Evolutionary conservation across 192 early-diverging fungal species (phyloP).

Genomic region (Thoreauomyces humboldtii): DNA sequence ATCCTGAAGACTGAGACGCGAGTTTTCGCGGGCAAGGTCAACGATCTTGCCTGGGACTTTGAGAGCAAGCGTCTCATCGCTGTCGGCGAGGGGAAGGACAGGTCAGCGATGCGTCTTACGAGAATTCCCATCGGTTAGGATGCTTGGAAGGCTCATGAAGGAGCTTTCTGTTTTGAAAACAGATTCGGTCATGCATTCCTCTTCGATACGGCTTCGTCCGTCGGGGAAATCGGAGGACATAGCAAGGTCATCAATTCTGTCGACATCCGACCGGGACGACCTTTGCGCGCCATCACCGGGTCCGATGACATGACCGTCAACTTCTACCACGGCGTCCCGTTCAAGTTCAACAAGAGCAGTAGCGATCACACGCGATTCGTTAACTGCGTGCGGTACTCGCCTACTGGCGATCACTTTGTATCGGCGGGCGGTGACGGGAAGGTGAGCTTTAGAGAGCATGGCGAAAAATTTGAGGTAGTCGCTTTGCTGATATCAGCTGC

Average conservation of each 20-base stretch:
- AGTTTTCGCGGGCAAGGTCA: slow-evolving; percentile 71
- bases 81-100: slow-evolving; percentile 90
- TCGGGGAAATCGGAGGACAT: slow-evolving; percentile 90
- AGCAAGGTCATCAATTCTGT: slow-evolving; percentile 85
- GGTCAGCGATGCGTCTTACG: slow-evolving; percentile 42
- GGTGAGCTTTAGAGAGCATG: slow-evolving; percentile 33
- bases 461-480: background rate
- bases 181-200: slow-evolving; percentile 89
- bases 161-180: background rate
- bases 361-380: slow-evolving; percentile 88
- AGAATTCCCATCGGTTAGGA: too few species aligned
- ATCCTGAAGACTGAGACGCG: slow-evolving; percentile 81
- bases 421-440: slow-evolving; percentile 84
- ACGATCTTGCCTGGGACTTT: slow-evolving; percentile 90
- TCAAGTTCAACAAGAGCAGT: slow-evolving; percentile 71
- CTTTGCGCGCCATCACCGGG: slow-evolving; percentile 87
- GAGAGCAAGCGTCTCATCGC: slow-evolving; percentile 96
- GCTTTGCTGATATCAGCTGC: background rate
- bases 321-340: slow-evolving; percentile 92
- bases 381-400: slow-evolving; percentile 81
- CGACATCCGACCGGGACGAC: slow-evolving; percentile 82
- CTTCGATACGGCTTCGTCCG: slow-evolving; percentile 84
- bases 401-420: slow-evolving; percentile 77
- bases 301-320: slow-evolving; percentile 88
- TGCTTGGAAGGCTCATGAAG: background rate